Conservation (phyloP, 2,329 filamentous ascomycete genomes). For the Penicillium fuscoglaucum region DNA sequence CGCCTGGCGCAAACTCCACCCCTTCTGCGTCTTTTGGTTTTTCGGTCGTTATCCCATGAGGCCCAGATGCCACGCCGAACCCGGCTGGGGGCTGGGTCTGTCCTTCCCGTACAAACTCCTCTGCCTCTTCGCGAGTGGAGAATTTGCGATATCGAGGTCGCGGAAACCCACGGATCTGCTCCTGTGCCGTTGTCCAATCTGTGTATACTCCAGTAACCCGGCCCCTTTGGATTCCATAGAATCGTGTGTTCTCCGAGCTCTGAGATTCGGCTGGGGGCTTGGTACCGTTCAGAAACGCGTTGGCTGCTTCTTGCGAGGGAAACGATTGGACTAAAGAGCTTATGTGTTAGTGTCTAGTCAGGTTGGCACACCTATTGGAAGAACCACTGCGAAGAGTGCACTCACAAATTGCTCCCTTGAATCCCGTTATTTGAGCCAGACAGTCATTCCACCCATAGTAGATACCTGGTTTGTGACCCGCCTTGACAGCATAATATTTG, state of each 20-base stretch:
- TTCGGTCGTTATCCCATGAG: conserved; percentile 43
- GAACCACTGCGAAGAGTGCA: conserved; percentile 24
- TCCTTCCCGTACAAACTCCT: conserved; percentile 66
- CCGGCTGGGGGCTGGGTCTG: conserved; percentile 30
- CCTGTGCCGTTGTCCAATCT: conserved; percentile 67
- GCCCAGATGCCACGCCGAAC: conserved; percentile 34
- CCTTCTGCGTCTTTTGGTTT: conserved; percentile 46
- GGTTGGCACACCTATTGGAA: neutral
- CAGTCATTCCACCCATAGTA: conserved; percentile 66
- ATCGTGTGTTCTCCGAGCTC: conserved; percentile 48
- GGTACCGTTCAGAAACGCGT: conserved; percentile 69
- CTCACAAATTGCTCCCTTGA: conserved; percentile 68
- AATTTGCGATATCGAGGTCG: conserved; percentile 70
- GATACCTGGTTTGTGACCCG: conserved; percentile 61
- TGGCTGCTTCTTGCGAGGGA: conserved; percentile 69
- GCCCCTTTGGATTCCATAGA: conserved; percentile 62
- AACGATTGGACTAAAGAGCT: conserved; percentile 74
- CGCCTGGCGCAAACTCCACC: conserved; percentile 52
- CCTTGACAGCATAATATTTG: conserved; percentile 66
- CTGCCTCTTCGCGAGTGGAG: conserved; percentile 67
- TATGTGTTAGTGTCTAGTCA: neutral
- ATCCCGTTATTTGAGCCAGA: conserved; percentile 61
- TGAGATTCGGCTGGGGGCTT: conserved; percentile 45
- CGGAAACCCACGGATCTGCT: conserved; percentile 72
- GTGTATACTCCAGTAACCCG: conserved; percentile 62